Conservation (phyloP, 1,284 basidiomycete species). For the Caloboletus inedulis region DNA sequence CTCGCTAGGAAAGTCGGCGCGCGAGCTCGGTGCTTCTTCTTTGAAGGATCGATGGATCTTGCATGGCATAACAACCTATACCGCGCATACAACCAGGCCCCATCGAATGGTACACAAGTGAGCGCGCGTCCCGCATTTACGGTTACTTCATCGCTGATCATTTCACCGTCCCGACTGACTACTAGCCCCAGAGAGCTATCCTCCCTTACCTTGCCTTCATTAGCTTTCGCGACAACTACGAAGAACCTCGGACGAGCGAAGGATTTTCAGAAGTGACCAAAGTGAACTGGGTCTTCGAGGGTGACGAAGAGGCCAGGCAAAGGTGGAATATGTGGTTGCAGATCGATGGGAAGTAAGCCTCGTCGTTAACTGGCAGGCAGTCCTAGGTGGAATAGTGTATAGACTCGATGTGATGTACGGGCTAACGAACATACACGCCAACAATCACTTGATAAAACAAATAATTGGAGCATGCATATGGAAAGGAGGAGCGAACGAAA, state of each 20-base stretch:
- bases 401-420: slow-evolving; percentile 1
- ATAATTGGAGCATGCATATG: background rate
- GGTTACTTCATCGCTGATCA: slow-evolving; percentile 6
- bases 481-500: background rate
- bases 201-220: slow-evolving; percentile 66
- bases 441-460: background rate
- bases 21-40: slow-evolving; percentile 56
- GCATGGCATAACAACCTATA: slow-evolving; percentile 92
- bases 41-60: slow-evolving; percentile 68
- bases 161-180: background rate
- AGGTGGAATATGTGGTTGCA: slow-evolving; percentile 81
- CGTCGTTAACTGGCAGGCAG: background rate
- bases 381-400: background rate
- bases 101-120: slow-evolving; percentile 42
- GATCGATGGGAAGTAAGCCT: slow-evolving; percentile 53
- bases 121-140: slow-evolving; percentile 10
- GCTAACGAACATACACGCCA: slow-evolving; percentile 1
- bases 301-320: slow-evolving; percentile 62
- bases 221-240: slow-evolving; percentile 58
- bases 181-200: slow-evolving; percentile 49
- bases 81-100: slow-evolving; percentile 61
- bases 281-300: slow-evolving; percentile 79
- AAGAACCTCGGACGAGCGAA: slow-evolving; percentile 64
- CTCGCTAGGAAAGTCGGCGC: slow-evolving; percentile 57
- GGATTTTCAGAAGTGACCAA: slow-evolving; percentile 74